phyloP scores from a whole-genome alignment of 2,329 filamentous ascomycete genomes.

The Aspergillus sp. region DNA sequence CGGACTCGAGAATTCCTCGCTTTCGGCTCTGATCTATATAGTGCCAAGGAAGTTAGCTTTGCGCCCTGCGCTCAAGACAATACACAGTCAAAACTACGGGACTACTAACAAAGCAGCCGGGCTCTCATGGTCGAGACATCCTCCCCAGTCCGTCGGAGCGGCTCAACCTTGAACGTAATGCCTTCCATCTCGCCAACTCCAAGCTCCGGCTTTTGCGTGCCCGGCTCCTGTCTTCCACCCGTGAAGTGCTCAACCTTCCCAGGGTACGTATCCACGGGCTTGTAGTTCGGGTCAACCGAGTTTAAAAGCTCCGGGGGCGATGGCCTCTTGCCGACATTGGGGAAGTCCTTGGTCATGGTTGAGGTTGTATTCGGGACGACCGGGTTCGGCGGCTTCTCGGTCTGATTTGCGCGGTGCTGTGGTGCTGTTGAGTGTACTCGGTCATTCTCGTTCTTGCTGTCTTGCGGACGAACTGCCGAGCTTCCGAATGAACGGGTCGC shows the following conservation, averaged over 20 bases:
- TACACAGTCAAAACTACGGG: background rate
- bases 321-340: constrained; percentile 56
- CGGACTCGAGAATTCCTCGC: constrained; percentile 90
- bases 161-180: constrained; percentile 82
- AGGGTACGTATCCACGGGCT: constrained; percentile 59
- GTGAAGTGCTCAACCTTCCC: constrained; percentile 67
- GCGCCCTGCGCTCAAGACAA: no score
- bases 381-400: constrained; percentile 58
- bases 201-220: constrained; percentile 63
- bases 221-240: constrained; percentile 58
- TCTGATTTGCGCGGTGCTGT: constrained; percentile 57
- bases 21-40: constrained; percentile 88
- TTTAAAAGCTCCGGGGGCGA: constrained; percentile 62
- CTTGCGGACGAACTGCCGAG: constrained; percentile 30
- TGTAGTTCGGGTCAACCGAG: constrained; percentile 56
- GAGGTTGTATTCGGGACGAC: constrained; percentile 65
- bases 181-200: constrained; percentile 85
- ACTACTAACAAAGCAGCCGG: constrained; percentile 65
- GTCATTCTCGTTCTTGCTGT: constrained; percentile 50
- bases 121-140: constrained; percentile 83
- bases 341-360: constrained; percentile 63
- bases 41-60: background rate
- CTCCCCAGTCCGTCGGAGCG: constrained; percentile 80
- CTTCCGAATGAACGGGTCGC: constrained; percentile 32
- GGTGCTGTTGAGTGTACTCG: constrained; percentile 54